Evolutionary conservation across 129 eudicot genomes (phyloP).

Genomic region (Deinandra increscens): DNA sequence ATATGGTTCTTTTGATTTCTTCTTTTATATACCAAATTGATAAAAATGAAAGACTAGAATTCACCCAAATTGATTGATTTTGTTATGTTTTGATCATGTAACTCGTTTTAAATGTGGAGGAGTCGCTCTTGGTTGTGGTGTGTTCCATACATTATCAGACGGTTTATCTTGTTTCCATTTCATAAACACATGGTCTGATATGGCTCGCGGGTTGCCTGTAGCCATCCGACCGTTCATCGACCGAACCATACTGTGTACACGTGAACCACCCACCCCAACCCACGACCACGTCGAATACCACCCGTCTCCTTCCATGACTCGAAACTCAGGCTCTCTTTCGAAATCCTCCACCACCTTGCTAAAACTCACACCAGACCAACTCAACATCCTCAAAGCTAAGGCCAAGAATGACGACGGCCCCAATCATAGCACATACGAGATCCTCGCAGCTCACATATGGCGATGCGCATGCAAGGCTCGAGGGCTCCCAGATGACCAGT

Average conservation of each 20-base stretch:
- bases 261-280: conserved; percentile 51
- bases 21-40: too few species aligned
- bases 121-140: conserved; percentile 47
- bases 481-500: conserved; percentile 47
- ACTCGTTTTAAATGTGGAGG: conserved; percentile 68
- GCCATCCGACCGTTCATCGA: conserved; percentile 68
- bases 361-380: conserved; percentile 51
- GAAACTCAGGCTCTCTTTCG: conserved; percentile 15
- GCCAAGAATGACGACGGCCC: conserved; percentile 36
- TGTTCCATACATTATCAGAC: conserved; percentile 46
- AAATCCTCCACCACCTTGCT: conserved; percentile 45
- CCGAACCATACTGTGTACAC: conserved; percentile 57
- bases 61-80: too few species aligned
- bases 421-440: conserved; percentile 47
- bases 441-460: conserved; percentile 66
- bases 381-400: conserved; percentile 46
- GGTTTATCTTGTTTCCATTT: conserved; percentile 54
- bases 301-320: conserved; percentile 37
- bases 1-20: too few species aligned
- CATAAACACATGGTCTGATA: conserved; percentile 60
- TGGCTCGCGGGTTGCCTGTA: conserved; percentile 53
- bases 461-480: conserved; percentile 67
- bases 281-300: conserved; percentile 57
- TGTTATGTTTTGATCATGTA: conserved; percentile 33
- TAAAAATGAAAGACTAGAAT: too few species aligned